Evolutionary conservation across 495 filamentous ascomycete species (phyloP), one percentile per base, ranked within the genome.

Genomic region (Tuber magnatum): DNA sequence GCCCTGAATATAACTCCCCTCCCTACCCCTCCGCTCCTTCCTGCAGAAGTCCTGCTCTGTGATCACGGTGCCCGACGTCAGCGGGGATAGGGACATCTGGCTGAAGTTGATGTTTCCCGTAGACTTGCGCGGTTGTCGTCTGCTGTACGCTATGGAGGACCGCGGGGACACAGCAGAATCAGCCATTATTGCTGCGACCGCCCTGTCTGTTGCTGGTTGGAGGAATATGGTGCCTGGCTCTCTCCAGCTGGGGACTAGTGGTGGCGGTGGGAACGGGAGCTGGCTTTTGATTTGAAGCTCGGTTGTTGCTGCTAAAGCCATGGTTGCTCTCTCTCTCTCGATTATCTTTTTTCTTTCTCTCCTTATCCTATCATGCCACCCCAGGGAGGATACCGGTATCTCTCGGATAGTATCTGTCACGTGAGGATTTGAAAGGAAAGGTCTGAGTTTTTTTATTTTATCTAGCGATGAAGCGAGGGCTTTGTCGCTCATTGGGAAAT

Each of bases 91-190:
- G 18, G 81, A 82, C 75, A 82, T 71, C 24, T 78, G 78, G 24
- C 70, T 70, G 72, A 82, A 82, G 71, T 80, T 82, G 51, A 82
- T 80, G 71, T 74, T 80, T 41, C 80, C 80, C 6, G 81, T 80
- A 12, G 76, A 78, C n/a, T 78, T 82, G 16, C 80, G 82, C 9
- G 81, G 80, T 42, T 82, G 81, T 24, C 75, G 71, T 43, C 81
- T 75, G 38, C 71, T 81, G 51, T 80, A 71, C 18, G 46, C 22
- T 40, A 77, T 44, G 56, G 76, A 61, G 3, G 76, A 72, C 51
- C 56, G 74, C 22, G 77, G 41, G 24, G 74, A 73, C 51, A 70
- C 46, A 4, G 72, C 77, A 12, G 42, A 32, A 10, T 79, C 76
- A 20, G 77, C 69, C 77, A 79, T 79, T 35, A 65, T 65, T 14